phyloP scores from a whole-genome alignment of 371 early-diverging fungal species.

The Aphelidium insulamus region DNA sequence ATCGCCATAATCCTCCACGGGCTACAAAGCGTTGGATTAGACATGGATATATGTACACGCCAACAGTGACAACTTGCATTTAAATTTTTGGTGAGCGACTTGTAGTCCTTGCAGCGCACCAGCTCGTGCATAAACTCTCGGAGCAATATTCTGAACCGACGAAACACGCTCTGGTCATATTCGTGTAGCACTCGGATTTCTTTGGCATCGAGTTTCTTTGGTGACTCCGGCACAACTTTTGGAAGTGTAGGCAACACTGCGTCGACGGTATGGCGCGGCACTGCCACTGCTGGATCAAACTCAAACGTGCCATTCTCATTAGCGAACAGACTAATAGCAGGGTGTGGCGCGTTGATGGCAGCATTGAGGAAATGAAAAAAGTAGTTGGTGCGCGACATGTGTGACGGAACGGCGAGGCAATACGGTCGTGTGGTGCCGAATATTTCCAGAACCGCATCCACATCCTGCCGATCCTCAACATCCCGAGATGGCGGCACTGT shows the following conservation, averaged over 20 bases:
- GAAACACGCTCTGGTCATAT: slow-evolving; percentile 17
- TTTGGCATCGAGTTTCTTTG: slow-evolving; percentile 15
- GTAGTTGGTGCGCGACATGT: slow-evolving; percentile 1
- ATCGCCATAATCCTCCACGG: too few relatives aligned
- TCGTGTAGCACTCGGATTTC: slow-evolving; percentile 15
- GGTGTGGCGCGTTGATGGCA: background rate
- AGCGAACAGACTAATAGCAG: slow-evolving; percentile 4
- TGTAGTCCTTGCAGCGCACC: slow-evolving; percentile 14
- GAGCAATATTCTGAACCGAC: slow-evolving; percentile 20
- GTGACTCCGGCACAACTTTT: slow-evolving; percentile 17
- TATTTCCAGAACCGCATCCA: slow-evolving; percentile 6
- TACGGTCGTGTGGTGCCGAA: slow-evolving; percentile 11
- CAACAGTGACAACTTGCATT: too few relatives aligned
- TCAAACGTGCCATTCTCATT: slow-evolving; percentile 5
- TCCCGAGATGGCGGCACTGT: slow-evolving; percentile 8
- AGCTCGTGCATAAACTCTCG: slow-evolving; percentile 19
- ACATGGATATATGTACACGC: too few relatives aligned
- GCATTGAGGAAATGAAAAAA: slow-evolving; percentile 5
- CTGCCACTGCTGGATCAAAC: slow-evolving; percentile 7
- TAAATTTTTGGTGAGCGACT: too few relatives aligned
- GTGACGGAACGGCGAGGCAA: slow-evolving; percentile 4
- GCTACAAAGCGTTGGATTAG: too few relatives aligned
- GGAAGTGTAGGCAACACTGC: too few relatives aligned
- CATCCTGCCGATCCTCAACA: slow-evolving; percentile 5
- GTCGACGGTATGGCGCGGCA: slow-evolving; percentile 2